A percentile compares a stretch with the other conserved stretches of the same genome.
These are phyloP conservation scores for Paspalum notatum DNA, from an alignment of 176 grass and related monocot species.

Conservation along the genomic window DNA sequence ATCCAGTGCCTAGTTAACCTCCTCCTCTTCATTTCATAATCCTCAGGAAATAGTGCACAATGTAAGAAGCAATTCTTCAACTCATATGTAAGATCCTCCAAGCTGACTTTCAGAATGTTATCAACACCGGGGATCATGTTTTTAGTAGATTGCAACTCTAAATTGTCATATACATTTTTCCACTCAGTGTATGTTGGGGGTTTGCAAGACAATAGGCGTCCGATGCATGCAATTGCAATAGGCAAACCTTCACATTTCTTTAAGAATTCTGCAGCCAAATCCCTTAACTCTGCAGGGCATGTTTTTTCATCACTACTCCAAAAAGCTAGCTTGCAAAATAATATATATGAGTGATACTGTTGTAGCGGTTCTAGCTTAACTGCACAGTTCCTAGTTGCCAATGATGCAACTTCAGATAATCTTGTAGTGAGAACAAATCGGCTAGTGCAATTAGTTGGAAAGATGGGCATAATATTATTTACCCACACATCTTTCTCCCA, in stretches of 20 bases:
- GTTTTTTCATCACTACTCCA: not conserved
- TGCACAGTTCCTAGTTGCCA: not conserved
- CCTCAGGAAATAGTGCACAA: not conserved
- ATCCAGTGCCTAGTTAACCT: not conserved
- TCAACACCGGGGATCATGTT: not conserved
- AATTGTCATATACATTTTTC: not conserved
- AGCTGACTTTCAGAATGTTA: not conserved
- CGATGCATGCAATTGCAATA: conserved; percentile 14
- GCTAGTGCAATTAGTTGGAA: not conserved
- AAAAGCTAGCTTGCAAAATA: conserved; percentile 16
- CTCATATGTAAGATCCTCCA: not conserved
- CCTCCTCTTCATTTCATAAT: not conserved
- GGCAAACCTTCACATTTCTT: conserved; percentile 26
- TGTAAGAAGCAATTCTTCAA: not conserved
- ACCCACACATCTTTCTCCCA: not conserved
- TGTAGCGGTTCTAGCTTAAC: not conserved
- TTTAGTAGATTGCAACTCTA: not conserved
- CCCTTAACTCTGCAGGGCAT: not conserved
- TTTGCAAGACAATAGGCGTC: not conserved
- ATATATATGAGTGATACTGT: not conserved
- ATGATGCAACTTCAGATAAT: not conserved
- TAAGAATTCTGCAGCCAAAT: not conserved
- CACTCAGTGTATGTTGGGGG: not conserved
- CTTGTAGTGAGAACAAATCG: not conserved
- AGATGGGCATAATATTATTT: not conserved